A percentile compares a stretch with the other conserved stretches of the same genome.
These are phyloP conservation scores for Clarireedia hainanense DNA, from an alignment of 2,329 filamentous ascomycete species.

Conservation along the genomic window DNA sequence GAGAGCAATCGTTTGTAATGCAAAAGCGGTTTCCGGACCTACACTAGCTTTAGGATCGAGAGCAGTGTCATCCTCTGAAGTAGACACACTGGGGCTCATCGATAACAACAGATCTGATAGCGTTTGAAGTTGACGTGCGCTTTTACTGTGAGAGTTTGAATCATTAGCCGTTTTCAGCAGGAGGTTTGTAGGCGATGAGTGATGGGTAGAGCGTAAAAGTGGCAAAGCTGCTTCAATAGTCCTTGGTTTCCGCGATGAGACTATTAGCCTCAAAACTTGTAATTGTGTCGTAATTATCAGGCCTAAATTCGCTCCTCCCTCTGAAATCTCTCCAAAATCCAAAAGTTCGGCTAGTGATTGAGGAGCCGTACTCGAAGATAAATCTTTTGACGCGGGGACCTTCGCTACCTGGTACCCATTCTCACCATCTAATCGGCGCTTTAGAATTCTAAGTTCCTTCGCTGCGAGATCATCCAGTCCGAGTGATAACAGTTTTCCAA, in stretches of 20 bases:
- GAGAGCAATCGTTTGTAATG: conserved; percentile 57
- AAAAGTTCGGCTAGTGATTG: conserved; percentile 51
- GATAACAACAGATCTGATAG: conserved; percentile 58
- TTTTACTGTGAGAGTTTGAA: conserved; percentile 45
- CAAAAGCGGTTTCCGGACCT: conserved; percentile 49
- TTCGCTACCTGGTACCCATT: conserved; percentile 20
- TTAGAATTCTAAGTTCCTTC: conserved; percentile 61
- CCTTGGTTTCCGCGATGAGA: conserved; percentile 49
- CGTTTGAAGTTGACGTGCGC: conserved; percentile 57
- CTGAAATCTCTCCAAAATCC: conserved; percentile 44
- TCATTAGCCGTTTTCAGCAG: conserved; percentile 37
- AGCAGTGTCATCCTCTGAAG: conserved; percentile 51
- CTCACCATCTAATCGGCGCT: conserved; percentile 49
- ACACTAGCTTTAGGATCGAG: conserved; percentile 46
- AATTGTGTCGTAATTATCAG: conserved; percentile 58
- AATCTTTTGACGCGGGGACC: conserved; percentile 19
- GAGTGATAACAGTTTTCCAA: conserved; percentile 57
- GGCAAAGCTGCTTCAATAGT: conserved; percentile 50
- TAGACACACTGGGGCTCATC: conserved; percentile 59
- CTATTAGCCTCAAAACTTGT: conserved; percentile 56
- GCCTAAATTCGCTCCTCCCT: conserved; percentile 38
- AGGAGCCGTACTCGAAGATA: conserved; percentile 32
- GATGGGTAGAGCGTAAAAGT: conserved; percentile 43
- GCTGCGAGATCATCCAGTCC: conserved; percentile 60
- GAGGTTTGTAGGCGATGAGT: conserved; percentile 51